phyloP scores from a whole-genome alignment of 768 basidiomycete genomes.

The Ramaria sp. region DNA sequence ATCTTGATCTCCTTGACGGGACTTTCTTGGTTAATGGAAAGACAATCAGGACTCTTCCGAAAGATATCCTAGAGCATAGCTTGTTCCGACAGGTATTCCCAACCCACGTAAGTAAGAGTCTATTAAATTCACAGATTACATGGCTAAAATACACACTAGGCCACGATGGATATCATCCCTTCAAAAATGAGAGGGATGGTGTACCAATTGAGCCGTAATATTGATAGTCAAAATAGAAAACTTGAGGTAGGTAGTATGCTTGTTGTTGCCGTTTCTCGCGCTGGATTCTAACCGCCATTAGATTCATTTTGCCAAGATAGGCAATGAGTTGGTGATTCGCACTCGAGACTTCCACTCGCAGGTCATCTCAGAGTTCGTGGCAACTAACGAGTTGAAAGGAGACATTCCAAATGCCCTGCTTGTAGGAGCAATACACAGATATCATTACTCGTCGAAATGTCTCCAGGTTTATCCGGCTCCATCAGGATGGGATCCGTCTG shows the following conservation, averaged over 20 bases:
- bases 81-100: slow-evolving; percentile 4
- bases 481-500: neutral
- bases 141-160: slow-evolving; percentile 11
- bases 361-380: slow-evolving; percentile 25
- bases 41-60: slow-evolving; percentile 27
- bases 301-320: slow-evolving; percentile 21
- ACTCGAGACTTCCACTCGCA: slow-evolving; percentile 11
- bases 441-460: neutral
- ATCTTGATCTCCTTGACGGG: slow-evolving; percentile 32
- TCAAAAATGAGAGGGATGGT: slow-evolving; percentile 23
- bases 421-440: neutral
- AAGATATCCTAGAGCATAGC: slow-evolving; percentile 20
- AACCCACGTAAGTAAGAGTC: neutral
- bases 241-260: slow-evolving; percentile 13
- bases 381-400: slow-evolving; percentile 12
- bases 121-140: neutral
- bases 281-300: slow-evolving; percentile 12
- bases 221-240: slow-evolving; percentile 13
- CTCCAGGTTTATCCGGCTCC: neutral
- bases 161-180: slow-evolving; percentile 22
- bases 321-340: slow-evolving; percentile 21
- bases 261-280: neutral
- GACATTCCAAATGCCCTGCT: slow-evolving; percentile 1
- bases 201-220: slow-evolving; percentile 18
- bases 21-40: slow-evolving; percentile 31